Percentiles rank a stretch among this genome's conserved stretches.
Evolutionary conservation across 352 stramenopile genomes (phyloP).

Genomic region (Blastocystis sp.): DNA sequence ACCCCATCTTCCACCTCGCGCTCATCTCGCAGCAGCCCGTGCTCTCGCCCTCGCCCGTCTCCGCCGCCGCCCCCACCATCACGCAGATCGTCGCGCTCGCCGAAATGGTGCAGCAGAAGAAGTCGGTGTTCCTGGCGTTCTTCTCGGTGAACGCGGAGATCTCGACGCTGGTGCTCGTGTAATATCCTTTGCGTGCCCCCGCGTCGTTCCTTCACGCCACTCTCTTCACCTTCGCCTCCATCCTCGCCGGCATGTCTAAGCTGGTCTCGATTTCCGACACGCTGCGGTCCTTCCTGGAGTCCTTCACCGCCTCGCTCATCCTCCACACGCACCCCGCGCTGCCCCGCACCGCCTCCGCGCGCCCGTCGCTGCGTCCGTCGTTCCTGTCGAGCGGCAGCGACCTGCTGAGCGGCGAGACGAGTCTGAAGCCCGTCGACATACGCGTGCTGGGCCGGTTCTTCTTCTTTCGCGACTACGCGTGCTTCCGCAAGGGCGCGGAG

Average conservation of each 20-base stretch:
- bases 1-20: slow-evolving; percentile 27
- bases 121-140: neutral
- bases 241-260: slow-evolving; percentile 17
- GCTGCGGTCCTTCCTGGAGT: slow-evolving; percentile 4
- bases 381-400: neutral
- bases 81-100: neutral
- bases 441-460: slow-evolving; percentile 14
- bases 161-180: slow-evolving; percentile 22
- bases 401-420: neutral
- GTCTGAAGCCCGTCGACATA: slow-evolving; percentile 6
- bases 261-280: slow-evolving; percentile 8
- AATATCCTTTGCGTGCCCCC: slow-evolving; percentile 53
- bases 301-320: slow-evolving; percentile 1
- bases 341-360: neutral
- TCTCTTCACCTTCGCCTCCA: slow-evolving; percentile 45
- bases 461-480: neutral
- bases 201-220: slow-evolving; percentile 43
- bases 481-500: neutral
- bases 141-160: neutral
- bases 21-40: neutral
- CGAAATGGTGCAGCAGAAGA: neutral
- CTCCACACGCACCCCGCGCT: neutral
- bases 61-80: neutral
- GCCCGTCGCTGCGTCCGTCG: neutral
- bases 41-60: neutral